Base-by-base conservation (phyloP, 225 moss, liverwort and hornwort species). In the Climacium dendroides region DNA sequence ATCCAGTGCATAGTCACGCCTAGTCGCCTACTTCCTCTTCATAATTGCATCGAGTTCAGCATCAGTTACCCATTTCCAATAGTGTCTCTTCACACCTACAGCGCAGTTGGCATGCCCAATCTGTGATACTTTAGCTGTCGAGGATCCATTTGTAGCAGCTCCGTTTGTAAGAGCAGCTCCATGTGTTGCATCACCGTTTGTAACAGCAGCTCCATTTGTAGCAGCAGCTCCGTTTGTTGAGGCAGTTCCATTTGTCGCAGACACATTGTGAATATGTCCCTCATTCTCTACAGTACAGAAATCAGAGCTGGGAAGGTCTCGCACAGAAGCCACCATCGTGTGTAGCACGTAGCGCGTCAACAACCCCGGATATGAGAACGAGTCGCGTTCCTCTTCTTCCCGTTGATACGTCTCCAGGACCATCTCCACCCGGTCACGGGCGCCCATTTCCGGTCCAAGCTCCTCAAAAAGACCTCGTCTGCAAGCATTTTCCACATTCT, bases 281-380 rank as follows among this genome's bases (percentile, higher is more conserved):
- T 96, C 98, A 66, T 95, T 93, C 85, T 99, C 98, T 47, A 90
- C 87, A 6, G 96, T 99, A 88, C 89, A 93, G 72, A 99, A 99
- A 73, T 95, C 94, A 53, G 90, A 85, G 35, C 88, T 76, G 52
- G 97, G 97, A 60, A 97, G 95, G 57, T 94, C 92, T 78, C 90
- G 89, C 85, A 99, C 90, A 19, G 87, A 89, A 67, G 97, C 98
- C 72, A 93, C 96, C 95, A 99, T 94, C 29, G 93, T 91, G 78
- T 99, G 97, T 37, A 99, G 89, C 48, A 97, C 93, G 80, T 93
- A 99, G 30, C 91, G 94, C 19, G 97, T 97, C 54, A 94, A 91
- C 81, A 99, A 87, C 61, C 98, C 98, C 30, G 98, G 97, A 86
- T 99, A 99, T 25, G 98, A 96, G 79, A 95, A 91, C 6, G 97